Evolutionary conservation across 768 basidiomycete species (phyloP), one percentile per base, ranked within the genome.

Genomic region (Amyloporia xantha): DNA sequence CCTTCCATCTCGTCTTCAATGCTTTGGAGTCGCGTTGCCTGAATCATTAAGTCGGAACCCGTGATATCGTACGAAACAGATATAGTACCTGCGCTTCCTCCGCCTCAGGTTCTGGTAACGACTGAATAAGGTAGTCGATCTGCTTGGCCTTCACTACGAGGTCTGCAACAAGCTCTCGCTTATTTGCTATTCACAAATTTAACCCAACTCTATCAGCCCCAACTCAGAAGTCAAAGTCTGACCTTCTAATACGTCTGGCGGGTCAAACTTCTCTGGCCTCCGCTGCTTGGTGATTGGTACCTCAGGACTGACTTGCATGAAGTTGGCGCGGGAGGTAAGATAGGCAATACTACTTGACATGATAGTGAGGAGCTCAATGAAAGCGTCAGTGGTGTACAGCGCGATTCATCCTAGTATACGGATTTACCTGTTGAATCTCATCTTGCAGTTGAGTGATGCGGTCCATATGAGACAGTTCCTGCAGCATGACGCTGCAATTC

Each of bases 361-460:
- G 66, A 94, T 92, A 54, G 76, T 82, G 56, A 95, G 78, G 62
- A 95, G 80, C 86, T 92, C 40, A n/a, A n/a, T n/a, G n/a, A n/a
- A n/a, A n/a, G n/a, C n/a, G n/a, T n/a, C n/a, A 25, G 20, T 12
- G 28, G 20, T 13, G 20, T 24, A n/a, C n/a, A n/a, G n/a, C n/a
- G n/a, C n/a, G n/a, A n/a, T n/a, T 9, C n/a, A n/a, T n/a, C n/a
- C n/a, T n/a, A n/a, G n/a, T n/a, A n/a, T n/a, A n/a, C n/a, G n/a
- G n/a, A n/a, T 70, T 46, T 47, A 86, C 89, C 71, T 87, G 82
- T 68, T 95, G 91, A 51, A 92, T 91, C 68, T 87, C 87, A 79
- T 95, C 86, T 74, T 93, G 91, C 47, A 94, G 82, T 66, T 94
- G 92, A 9, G 92, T 93, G 66, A 94, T 88, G 69, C 91, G 84